A percentile compares a stretch with the other conserved stretches of the same genome.
phyloP scores from a whole-genome alignment of 768 basidiomycete species.

The Cantharellus anzutake region DNA sequence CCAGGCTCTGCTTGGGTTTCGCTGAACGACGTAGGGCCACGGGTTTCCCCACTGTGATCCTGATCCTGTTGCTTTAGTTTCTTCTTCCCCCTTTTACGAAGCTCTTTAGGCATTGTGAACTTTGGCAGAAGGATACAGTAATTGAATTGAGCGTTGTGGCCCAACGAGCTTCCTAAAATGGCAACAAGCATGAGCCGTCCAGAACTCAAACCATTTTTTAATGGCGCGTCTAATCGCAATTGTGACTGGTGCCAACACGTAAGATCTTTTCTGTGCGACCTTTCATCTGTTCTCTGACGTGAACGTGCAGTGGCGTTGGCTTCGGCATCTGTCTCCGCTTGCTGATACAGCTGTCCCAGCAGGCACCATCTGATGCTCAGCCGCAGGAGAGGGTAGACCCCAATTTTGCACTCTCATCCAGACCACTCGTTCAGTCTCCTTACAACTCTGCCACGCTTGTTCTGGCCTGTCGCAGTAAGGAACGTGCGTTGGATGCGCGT shows the following conservation, averaged over 20 bases:
- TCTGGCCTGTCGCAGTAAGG: constrained; percentile 55
- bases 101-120: constrained; percentile 3
- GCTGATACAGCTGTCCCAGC: constrained; percentile 41
- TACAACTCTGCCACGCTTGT: constrained; percentile 38
- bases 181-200: no score
- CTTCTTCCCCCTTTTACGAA: constrained; percentile 7
- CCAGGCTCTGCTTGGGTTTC: constrained; percentile 30
- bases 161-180: not conserved
- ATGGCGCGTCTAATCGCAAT: constrained; percentile 25
- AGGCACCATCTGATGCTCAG: constrained; percentile 29
- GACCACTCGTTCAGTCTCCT: constrained; percentile 7
- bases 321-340: constrained; percentile 70
- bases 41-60: constrained; percentile 9
- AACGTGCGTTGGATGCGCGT: constrained; percentile 43
- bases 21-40: constrained; percentile 42
- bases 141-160: not conserved
- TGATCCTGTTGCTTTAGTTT: constrained; percentile 3
- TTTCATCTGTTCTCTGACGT: constrained; percentile 2
- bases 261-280: constrained; percentile 9
- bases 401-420: constrained; percentile 18
- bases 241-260: constrained; percentile 59
- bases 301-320: constrained; percentile 51
- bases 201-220: not conserved
- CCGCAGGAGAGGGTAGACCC: constrained; percentile 11
- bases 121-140: not conserved